A percentile compares a stretch with the other conserved stretches of the same genome.
Conservation (phyloP, 1,139 yeast species). For the Tardiomyces depauwii region DNA sequence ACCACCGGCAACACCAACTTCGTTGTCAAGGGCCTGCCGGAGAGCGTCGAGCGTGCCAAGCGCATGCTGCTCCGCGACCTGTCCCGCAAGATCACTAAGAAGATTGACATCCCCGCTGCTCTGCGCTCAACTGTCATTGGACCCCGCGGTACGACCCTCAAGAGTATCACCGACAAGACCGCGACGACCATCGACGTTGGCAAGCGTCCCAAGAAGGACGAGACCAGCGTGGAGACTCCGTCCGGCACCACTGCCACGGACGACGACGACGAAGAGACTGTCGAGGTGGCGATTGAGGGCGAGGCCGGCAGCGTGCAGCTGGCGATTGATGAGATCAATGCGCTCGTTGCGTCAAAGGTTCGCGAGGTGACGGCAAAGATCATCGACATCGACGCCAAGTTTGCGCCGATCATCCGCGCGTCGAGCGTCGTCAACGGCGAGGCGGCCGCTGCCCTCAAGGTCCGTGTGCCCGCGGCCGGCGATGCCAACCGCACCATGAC, state of each 20-base stretch:
- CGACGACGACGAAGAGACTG: constrained; percentile 40
- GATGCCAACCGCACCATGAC: neutral
- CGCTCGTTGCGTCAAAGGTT: neutral
- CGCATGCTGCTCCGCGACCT: constrained; percentile 66
- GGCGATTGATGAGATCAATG: neutral
- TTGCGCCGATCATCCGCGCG: constrained; percentile 13
- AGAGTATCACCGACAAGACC: constrained; percentile 62
- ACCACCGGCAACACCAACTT: constrained; percentile 76
- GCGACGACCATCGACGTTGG: constrained; percentile 72
- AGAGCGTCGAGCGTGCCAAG: constrained; percentile 59
- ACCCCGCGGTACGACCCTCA: constrained; percentile 72
- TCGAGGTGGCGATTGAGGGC: constrained; percentile 64
- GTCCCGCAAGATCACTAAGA: constrained; percentile 47
- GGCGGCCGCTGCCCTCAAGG: constrained; percentile 2
- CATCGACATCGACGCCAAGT: constrained; percentile 29
- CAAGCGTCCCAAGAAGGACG: constrained; percentile 26
- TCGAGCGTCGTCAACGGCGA: neutral
- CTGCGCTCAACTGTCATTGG: constrained; percentile 82
- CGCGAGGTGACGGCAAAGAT: constrained; percentile 14
- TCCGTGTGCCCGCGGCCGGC: constrained; percentile 1
- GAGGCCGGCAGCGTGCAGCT: constrained; percentile 69
- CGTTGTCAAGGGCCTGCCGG: constrained; percentile 67
- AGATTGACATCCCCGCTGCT: constrained; percentile 63
- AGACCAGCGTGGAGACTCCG: too few species aligned
- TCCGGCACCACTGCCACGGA: constrained; percentile 21